Evolutionary conservation across 2,329 filamentous ascomycete species (phyloP).

Genomic region (Leptographium radiaticola): DNA sequence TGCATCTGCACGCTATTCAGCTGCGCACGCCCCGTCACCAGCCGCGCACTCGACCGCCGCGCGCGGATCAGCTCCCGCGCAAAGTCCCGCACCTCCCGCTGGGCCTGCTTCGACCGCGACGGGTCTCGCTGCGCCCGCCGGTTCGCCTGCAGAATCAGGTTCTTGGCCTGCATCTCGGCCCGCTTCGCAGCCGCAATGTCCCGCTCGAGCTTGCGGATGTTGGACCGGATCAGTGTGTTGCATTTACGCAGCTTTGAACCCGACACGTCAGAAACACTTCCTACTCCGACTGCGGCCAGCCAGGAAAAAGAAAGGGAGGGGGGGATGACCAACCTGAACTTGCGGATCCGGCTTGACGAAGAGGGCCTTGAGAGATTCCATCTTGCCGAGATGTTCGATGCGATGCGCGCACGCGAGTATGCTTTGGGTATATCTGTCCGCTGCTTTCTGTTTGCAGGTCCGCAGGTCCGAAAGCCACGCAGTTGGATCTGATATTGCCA

Average conservation of each 20-base stretch:
- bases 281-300: not conserved
- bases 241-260: constrained; percentile 74
- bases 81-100: constrained; percentile 73
- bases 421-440: not conserved
- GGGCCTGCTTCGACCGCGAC: constrained; percentile 63
- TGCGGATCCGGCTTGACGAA: constrained; percentile 90
- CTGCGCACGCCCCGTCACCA: constrained; percentile 83
- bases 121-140: constrained; percentile 71
- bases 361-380: constrained; percentile 78
- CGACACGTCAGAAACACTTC: no score
- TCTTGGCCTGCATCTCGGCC: constrained; percentile 73
- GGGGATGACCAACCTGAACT: constrained; percentile 56
- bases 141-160: constrained; percentile 71
- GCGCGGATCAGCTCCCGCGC: constrained; percentile 76
- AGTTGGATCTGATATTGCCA: not conserved
- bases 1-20: constrained; percentile 92
- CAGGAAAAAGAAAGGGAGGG: no score
- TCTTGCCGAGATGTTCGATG: constrained; percentile 25
- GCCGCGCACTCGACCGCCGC: constrained; percentile 59
- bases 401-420: not conserved
- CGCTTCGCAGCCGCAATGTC: constrained; percentile 70
- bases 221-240: constrained; percentile 76
- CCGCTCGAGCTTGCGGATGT: constrained; percentile 88
- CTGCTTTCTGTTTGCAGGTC: not conserved
- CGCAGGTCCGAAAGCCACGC: not conserved